Evolutionary conservation across 2,329 filamentous ascomycete genomes (phyloP), one percentile per base, ranked within the genome.

Genomic region (Chaetomium globosum): DNA sequence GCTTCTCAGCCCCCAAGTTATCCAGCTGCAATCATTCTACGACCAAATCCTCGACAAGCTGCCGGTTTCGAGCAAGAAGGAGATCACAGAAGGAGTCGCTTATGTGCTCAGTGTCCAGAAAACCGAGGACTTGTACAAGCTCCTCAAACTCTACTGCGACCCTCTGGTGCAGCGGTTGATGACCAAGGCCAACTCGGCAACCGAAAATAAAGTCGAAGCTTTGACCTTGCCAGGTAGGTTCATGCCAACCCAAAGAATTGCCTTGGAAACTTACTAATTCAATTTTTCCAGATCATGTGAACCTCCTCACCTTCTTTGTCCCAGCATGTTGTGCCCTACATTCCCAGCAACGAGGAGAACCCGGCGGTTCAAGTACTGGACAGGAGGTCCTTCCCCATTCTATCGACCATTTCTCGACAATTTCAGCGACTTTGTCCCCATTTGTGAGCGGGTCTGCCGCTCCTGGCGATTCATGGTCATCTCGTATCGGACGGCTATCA

Each of bases 401-500:
- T 98, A 65, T 88, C 91, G 9, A 92, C 90, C 8, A 91, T 99
- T 99, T 66, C 84, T 96, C 63, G 90, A 96, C 73, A 94, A 89
- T 74, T 99, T 98, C 75, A 86, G 93, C 67, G 82, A 85, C 71
- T 97, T 93, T 71, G 84, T 89, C 16, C 94, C 95, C 3, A 96
- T 99, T 65, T 90, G 96, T 70, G 95, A 99, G 80, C 86, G 94
- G 51, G 87, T 99, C 30, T 98, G 94, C 78, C 87, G 94, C 68
- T 97, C 92, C 81, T 99, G 94, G 93, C 87, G 96, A 68, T 91
- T 94, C 76, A 97, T 98, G 91, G 87, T 99, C 48, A 92, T 98
- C 65, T 97, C 93, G 0, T 98, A 98, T 77, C 87, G 95, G 70
- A 95, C 90, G 2, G 90, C 90, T 59, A 96, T 96, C 82, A 87